Percentiles rank a stretch among this genome's conserved stretches.
These are phyloP conservation scores for Pseudomassariella vexata DNA, from an alignment of 2,329 filamentous ascomycete species.

Conservation along the genomic window DNA sequence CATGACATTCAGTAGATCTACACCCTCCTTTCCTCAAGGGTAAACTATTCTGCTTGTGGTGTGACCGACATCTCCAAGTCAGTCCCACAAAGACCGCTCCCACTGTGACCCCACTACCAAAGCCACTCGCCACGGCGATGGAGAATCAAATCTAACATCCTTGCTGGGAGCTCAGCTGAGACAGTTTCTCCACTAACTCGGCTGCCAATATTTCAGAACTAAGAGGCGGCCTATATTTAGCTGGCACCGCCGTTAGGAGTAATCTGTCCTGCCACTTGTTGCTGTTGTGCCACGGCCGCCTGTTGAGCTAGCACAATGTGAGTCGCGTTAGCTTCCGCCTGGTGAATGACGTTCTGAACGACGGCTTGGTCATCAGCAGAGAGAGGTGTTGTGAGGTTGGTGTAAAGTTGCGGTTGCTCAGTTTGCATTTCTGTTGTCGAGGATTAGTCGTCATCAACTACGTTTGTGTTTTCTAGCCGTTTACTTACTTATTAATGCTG, in stretches of 20 bases:
- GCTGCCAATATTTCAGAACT: no score
- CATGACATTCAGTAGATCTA: no score
- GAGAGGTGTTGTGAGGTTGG: conserved; percentile 59
- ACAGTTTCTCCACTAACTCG: no score
- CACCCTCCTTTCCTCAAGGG: no score
- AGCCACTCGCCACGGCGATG: no score
- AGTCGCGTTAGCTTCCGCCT: conserved; percentile 17
- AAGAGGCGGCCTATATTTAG: conserved; percentile 6
- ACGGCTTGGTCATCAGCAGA: conserved; percentile 17
- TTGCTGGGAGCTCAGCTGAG: no score
- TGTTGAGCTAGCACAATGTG: conserved; percentile 9
- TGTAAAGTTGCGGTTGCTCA: conserved; percentile 85
- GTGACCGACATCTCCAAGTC: no score
- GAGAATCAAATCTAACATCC: no score
- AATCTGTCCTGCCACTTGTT: no score
- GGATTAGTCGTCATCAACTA: conserved; percentile 25
- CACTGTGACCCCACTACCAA: no score
- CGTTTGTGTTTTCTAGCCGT: background rate
- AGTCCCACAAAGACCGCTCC: no score
- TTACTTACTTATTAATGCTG: conserved; percentile 72
- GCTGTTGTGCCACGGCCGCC: conserved; percentile 6
- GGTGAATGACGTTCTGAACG: conserved; percentile 17
- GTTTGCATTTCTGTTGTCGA: conserved; percentile 67
- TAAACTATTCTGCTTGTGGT: no score
- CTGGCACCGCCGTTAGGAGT: conserved; percentile 16